Evolutionary conservation across 441 rosid species (phyloP), one percentile per base, ranked within the genome.

Genomic region (Rhodomyrtus psidioides): DNA sequence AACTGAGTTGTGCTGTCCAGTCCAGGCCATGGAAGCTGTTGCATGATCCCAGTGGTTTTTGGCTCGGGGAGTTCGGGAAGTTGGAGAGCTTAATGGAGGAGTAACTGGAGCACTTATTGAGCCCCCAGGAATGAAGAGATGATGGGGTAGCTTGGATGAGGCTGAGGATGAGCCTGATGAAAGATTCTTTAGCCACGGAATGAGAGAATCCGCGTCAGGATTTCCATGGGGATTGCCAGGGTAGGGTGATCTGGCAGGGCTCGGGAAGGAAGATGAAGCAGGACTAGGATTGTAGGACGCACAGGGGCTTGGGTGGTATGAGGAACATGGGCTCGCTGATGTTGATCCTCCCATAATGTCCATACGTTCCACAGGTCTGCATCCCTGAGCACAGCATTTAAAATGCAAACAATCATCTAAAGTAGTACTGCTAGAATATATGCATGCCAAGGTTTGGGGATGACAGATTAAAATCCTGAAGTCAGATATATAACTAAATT

Each of bases 81-180:
- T 90, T 7, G 96, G 96, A 56, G 98, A 94, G 87, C 95, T 94
- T 85, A 94, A 85, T 26, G 99, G 99, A 85, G 99, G 99, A 76
- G 99, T 97, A 79, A 97, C 99, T 0, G 99, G 99, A 85, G 99
- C 99, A 88, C 99, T 97, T 56, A 97, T 93, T 30, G 99, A 97
- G 70, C 94, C 98, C 16, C 96, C 93, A 28, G 93, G 93, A 86
- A 93, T 86, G 86, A 84, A 93, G 87, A 94, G 94, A 84, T 92
- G 90, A 84, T 91, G 90, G 39, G 96, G 93, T 26, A 92, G 90
- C 91, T 93, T 93, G 70, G 99, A 92, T 55, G 98, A 93, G 87
- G 93, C 85, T 79, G 95, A 94, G 55, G 99, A 93, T 62, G 95
- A 93, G 85, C 93, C 90, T 53, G 99, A 94, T 13, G 99, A 93